Conservation (phyloP, 2,329 filamentous ascomycete genomes). For the Aschersonia sp. region DNA sequence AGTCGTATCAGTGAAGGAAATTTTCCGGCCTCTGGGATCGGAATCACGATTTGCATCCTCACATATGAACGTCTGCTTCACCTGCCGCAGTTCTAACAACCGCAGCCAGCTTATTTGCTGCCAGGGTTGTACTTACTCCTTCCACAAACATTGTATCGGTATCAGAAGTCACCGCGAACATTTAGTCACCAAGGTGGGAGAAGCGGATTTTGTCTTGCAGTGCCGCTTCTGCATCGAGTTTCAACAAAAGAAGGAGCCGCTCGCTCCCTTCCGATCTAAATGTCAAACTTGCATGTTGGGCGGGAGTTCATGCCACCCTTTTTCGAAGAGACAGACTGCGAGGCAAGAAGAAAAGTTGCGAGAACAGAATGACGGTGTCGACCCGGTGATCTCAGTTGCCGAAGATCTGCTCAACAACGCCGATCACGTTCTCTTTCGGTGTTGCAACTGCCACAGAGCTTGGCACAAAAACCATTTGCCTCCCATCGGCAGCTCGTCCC, state of each 20-base stretch:
- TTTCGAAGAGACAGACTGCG: conserved; percentile 57
- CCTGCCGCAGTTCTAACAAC: conserved; percentile 39
- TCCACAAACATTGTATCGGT: conserved; percentile 75
- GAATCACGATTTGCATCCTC: conserved; percentile 53
- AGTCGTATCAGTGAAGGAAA: conserved; percentile 54
- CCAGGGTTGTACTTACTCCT: conserved; percentile 77
- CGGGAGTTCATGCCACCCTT: conserved; percentile 60
- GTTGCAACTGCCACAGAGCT: conserved; percentile 57
- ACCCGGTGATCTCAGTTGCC: conserved; percentile 57
- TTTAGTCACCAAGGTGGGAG: conserved; percentile 69
- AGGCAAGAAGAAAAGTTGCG: conserved; percentile 75
- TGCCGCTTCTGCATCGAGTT: conserved; percentile 71
- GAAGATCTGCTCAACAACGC: conserved; percentile 56
- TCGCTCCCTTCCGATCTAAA: conserved; percentile 52
- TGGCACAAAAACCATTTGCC: conserved; percentile 82
- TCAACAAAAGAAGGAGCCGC: conserved; percentile 51
- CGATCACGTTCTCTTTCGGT: conserved; percentile 71
- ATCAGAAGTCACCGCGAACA: conserved; percentile 64
- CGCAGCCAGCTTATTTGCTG: conserved; percentile 64
- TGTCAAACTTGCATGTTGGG: conserved; percentile 56
- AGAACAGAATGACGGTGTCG: conserved; percentile 61
- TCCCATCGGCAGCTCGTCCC: conserved; percentile 18
- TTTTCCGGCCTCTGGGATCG: conserved; percentile 48
- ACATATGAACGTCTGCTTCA: conserved; percentile 60
- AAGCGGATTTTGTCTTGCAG: conserved; percentile 72